Base-by-base conservation (phyloP, 768 basidiomycete species). In the Tephrocybe sp. region DNA sequence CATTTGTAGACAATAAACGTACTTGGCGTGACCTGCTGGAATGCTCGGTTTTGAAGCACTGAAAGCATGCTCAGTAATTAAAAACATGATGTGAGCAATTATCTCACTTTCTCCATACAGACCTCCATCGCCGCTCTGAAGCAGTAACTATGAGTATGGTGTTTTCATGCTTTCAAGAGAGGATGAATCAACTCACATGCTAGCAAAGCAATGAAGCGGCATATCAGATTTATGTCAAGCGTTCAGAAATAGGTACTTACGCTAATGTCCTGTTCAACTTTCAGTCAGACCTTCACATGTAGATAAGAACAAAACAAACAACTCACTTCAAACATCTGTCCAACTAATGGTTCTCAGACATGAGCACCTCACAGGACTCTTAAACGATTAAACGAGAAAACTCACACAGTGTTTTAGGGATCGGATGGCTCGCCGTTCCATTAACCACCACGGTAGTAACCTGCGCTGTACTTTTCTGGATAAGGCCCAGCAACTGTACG, bases 31-130 rank as follows among this genome's bases (percentile, higher is more conserved):
- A 84, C 81, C 54, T 80, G 72, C 58, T 87, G 85, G 62, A 87
- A 84, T 2, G 85, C 85, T 16, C 85, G 72, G 58, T 87, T 87
- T 62, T 81, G 84, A 2, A 86, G 70, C n/a, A 85, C 83, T 84
- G 53, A 0, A 50, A 45, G 23, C 23, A 8, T 31, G n/a, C 0
- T 54, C 30, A 55, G 48, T 23, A 2, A 9, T 4, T 8, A 45
- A 30, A 31, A 38, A 16, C 5, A 33, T 45, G n/a, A 12, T 10
- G 36, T 12, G 11, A 17, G 4, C 13, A 2, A 19, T 3, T 22
- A 35, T 62, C 71, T 43, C 44, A 82, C 83, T 61, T 64, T 85
- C 84, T 3, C 74, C 84, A 44, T 86, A 85, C n/a, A 87, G 62
- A 1, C 84, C 84, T 31, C 84, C 84, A 53, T 86, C 84, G 16